These are phyloP conservation scores for Magnolia changhungtana DNA, from an alignment of 164 flowering plant genomes.

Conservation along the genomic window DNA sequence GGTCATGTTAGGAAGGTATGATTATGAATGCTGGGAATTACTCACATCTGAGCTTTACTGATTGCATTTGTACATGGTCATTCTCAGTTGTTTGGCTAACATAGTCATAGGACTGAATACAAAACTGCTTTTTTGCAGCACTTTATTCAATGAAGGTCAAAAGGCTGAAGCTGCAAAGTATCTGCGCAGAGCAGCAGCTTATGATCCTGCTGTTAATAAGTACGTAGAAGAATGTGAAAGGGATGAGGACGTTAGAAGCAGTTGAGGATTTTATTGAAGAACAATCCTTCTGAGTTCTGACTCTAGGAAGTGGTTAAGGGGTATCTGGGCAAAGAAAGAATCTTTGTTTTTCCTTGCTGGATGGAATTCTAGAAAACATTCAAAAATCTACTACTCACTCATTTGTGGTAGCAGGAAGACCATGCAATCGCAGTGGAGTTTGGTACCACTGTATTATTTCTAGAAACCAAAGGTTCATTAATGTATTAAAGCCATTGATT, in stretches of 20 bases:
- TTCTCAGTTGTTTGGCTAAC: not conserved
- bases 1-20: slow-evolving; percentile 66
- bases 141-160: slow-evolving; percentile 41
- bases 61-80: not conserved
- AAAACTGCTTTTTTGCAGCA: slow-evolving; percentile 30
- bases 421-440: too few relatives aligned
- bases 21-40: not conserved
- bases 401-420: too few relatives aligned
- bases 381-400: too few relatives aligned
- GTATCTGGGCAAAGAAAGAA: not conserved
- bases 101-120: not conserved
- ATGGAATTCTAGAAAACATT: too few relatives aligned
- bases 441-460: too few relatives aligned
- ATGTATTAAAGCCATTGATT: too few relatives aligned
- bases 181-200: slow-evolving; percentile 49
- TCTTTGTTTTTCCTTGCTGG: not conserved
- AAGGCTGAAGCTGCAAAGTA: slow-evolving; percentile 57
- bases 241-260: slow-evolving; percentile 16
- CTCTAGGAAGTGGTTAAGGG: not conserved
- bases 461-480: too few relatives aligned
- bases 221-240: slow-evolving; percentile 46
- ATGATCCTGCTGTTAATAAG: slow-evolving; percentile 38
- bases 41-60: not conserved
- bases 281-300: not conserved
- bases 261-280: not conserved